Evolutionary conservation across 1,284 basidiomycete species (phyloP).

Genomic region (Butyriboletus regius): DNA sequence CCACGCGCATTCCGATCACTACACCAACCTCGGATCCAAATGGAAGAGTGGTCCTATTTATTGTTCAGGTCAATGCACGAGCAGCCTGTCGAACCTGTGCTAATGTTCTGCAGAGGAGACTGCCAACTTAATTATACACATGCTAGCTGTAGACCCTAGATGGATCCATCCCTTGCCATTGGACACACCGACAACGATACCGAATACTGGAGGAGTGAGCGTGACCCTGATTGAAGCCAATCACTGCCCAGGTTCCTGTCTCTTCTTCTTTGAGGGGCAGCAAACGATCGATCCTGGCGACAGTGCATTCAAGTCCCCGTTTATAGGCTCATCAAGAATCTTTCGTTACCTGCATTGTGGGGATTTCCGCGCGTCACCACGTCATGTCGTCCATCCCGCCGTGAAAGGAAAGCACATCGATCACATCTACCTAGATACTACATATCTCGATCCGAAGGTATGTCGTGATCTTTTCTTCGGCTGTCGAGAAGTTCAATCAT

Average conservation of each 20-base stretch:
- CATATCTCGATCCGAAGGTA: constrained; percentile 86
- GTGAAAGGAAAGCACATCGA: constrained; percentile 76
- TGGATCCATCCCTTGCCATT: constrained; percentile 85
- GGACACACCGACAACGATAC: constrained; percentile 67
- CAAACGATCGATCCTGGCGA: constrained; percentile 86
- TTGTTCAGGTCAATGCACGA: constrained; percentile 55
- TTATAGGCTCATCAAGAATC: constrained; percentile 58
- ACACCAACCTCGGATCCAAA: constrained; percentile 77
- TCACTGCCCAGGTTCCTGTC: constrained; percentile 89
- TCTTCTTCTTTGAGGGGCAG: constrained; percentile 88
- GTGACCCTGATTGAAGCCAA: constrained; percentile 97
- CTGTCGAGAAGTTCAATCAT: background rate
- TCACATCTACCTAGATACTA: constrained; percentile 90
- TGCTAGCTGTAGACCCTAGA: constrained; percentile 78
- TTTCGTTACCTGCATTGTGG: constrained; percentile 95
- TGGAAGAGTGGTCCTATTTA: constrained; percentile 93
- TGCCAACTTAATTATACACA: constrained; percentile 82
- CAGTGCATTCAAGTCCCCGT: constrained; percentile 62
- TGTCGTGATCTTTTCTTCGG: constrained; percentile 5
- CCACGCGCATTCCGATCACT: constrained; percentile 91
- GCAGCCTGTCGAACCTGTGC: background rate
- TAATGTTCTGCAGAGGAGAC: constrained; percentile 48
- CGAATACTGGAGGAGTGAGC: constrained; percentile 75
- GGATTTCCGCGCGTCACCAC: constrained; percentile 83
- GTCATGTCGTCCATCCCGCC: constrained; percentile 74